These are phyloP conservation scores for Cadophora malorum DNA, from an alignment of 2,329 filamentous ascomycete species.

Conservation along the genomic window DNA sequence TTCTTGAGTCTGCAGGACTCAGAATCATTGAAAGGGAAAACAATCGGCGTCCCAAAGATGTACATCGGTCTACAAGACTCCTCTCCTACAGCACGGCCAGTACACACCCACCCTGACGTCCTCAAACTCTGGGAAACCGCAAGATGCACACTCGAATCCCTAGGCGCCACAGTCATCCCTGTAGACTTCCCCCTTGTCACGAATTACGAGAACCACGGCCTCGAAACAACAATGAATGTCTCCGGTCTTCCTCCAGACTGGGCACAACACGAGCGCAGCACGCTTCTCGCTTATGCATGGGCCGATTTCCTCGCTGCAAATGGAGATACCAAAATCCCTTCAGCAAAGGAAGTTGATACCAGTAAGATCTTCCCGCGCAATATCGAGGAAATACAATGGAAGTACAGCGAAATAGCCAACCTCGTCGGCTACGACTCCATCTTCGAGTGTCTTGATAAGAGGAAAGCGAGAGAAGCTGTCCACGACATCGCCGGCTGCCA, in stretches of 20 bases:
- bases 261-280: background rate
- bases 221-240: background rate
- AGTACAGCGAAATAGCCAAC: background rate
- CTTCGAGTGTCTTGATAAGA: background rate
- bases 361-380: background rate
- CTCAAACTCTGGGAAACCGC: background rate
- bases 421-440: background rate
- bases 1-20: slow-evolving; percentile 35
- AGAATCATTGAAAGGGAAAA: slow-evolving; percentile 50
- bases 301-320: background rate
- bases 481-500: background rate
- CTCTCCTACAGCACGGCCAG: background rate
- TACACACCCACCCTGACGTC: background rate
- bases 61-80: background rate
- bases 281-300: background rate
- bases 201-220: background rate
- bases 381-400: background rate
- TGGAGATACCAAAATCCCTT: background rate
- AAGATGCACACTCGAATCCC: background rate
- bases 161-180: background rate
- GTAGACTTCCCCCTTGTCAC: background rate
- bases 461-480: slow-evolving; percentile 32
- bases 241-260: background rate
- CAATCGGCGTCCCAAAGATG: slow-evolving; percentile 45
- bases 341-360: background rate